Evolutionary conservation across 495 filamentous ascomycete genomes (phyloP), one percentile per base, ranked within the genome.

Genomic region (Neurospora cerealis): DNA sequence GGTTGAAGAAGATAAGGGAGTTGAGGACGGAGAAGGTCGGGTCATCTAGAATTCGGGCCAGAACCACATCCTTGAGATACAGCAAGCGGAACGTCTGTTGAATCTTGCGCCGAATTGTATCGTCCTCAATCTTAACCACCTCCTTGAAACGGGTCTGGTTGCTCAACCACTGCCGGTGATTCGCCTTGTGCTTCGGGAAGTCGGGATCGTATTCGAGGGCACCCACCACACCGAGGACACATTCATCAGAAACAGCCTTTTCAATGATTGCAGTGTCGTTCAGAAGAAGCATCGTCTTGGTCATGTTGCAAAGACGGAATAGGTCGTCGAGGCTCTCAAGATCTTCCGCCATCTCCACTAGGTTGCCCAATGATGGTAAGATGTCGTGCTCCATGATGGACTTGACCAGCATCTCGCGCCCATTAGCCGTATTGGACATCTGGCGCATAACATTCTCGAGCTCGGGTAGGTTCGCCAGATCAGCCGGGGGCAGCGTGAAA

Each of bases 161-260:
- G 74, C 90, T 89, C 73, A 99, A 87, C 83, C 96, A 99, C 81
- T 94, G 93, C 39, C 96, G 90, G 80, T 99, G 96, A 79, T 99
- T 99, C 19, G 96, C 96, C 81, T 97, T 98, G 85, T 98, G 96
- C 48, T 90, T 94, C n/a, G 96, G 96, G 76, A 98, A 99, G 81
- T 99, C 96, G 10, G 96, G 96, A 76, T 99, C 96, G 83, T 98
- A 99, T 87, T 99, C 96, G 72, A 99, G 84, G 60, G 97, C 97
- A 70, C 96, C 96, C 69, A 99, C 96, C 62, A 98, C 95, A 3
- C 95, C 96, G 70, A 97, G 81, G 54, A 98, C 91, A 74, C 94
- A 88, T 39, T 93, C 89, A 83, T 99, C 96, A 9, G 92, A 92
- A 9, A 99, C 95, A 66, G 94, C 93, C 69, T 92, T 90, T 80